Conservation (phyloP, 1,139 yeast species). For the Lodderomyces pseudojiufengensis region DNA sequence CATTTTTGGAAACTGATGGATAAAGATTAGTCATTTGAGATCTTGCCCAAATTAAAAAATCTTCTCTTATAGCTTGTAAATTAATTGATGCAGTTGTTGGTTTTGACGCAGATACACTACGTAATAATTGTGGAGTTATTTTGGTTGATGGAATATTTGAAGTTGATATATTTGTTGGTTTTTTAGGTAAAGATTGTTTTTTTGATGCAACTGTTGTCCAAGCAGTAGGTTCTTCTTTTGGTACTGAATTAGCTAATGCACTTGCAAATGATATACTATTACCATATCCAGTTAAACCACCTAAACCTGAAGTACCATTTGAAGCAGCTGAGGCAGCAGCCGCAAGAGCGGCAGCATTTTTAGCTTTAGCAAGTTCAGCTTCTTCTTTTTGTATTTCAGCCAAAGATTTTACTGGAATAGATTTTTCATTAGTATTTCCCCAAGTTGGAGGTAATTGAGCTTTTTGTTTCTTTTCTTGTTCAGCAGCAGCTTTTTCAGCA, state of each 20-base stretch:
- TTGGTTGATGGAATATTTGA: slow-evolving; percentile 27
- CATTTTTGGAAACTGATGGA: slow-evolving; percentile 70
- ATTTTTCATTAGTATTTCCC: slow-evolving; percentile 34
- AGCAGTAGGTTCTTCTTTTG: slow-evolving; percentile 29
- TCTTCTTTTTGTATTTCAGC: slow-evolving; percentile 48
- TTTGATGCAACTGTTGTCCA: slow-evolving; percentile 45
- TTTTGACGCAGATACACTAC: slow-evolving; percentile 42
- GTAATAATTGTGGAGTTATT: slow-evolving; percentile 42
- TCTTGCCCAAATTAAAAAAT: slow-evolving; percentile 84
- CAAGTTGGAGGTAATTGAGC: slow-evolving; percentile 51
- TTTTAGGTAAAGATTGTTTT: slow-evolving; percentile 21
- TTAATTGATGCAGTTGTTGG: slow-evolving; percentile 24
- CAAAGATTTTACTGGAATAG: slow-evolving; percentile 26
- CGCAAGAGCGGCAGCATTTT: slow-evolving; percentile 13
- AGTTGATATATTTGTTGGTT: slow-evolving; percentile 16
- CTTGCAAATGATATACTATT: slow-evolving; percentile 28
- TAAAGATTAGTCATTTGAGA: slow-evolving; percentile 68
- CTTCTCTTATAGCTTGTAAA: slow-evolving; percentile 46
- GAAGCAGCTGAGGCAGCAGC: slow-evolving; percentile 16
- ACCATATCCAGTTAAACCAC: slow-evolving; percentile 2
- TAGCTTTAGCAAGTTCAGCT: slow-evolving; percentile 36
- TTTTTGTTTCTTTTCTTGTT: slow-evolving; percentile 17
- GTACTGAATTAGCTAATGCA: slow-evolving; percentile 24
- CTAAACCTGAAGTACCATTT: background rate
- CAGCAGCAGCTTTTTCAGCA: slow-evolving; percentile 19